These are phyloP conservation scores for Pseudozyma flocculosa DNA, from an alignment of 1,284 basidiomycete genomes.

Conservation along the genomic window DNA sequence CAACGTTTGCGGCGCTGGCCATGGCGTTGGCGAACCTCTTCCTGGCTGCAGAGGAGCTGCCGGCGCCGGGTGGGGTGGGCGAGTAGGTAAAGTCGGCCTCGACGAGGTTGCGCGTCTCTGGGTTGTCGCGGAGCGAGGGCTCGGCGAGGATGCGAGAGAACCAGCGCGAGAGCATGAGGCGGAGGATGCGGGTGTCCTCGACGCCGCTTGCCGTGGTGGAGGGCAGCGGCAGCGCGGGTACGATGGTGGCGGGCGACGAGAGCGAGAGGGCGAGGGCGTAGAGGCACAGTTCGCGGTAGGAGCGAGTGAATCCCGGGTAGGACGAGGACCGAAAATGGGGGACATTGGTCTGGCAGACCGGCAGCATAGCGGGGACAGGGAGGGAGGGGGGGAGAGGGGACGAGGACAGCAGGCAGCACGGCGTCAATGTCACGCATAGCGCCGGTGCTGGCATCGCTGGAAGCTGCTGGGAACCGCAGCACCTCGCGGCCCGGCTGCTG, in stretches of 20 bases:
- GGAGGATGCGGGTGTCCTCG: conserved; percentile 42
- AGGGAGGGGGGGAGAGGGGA: background rate
- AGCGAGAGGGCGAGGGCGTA: conserved; percentile 38
- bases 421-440: too few species aligned
- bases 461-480: background rate
- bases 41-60: conserved; percentile 32
- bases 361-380: background rate
- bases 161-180: conserved; percentile 40
- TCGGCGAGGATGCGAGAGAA: conserved; percentile 39
- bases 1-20: conserved; percentile 33
- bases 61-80: conserved; percentile 33
- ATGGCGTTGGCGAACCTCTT: conserved; percentile 41
- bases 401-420: too few species aligned
- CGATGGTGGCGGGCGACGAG: conserved; percentile 33
- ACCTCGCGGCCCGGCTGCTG: too few species aligned
- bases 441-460: too few species aligned
- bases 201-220: conserved; percentile 31
- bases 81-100: conserved; percentile 52
- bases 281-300: conserved; percentile 46
- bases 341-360: conserved; percentile 38
- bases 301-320: conserved; percentile 38
- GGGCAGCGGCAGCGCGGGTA: conserved; percentile 42
- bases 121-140: conserved; percentile 32
- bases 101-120: conserved; percentile 46
- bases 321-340: conserved; percentile 38